Conservation (phyloP, 306 rosid species). For the Lathyrus sativus region DNA sequence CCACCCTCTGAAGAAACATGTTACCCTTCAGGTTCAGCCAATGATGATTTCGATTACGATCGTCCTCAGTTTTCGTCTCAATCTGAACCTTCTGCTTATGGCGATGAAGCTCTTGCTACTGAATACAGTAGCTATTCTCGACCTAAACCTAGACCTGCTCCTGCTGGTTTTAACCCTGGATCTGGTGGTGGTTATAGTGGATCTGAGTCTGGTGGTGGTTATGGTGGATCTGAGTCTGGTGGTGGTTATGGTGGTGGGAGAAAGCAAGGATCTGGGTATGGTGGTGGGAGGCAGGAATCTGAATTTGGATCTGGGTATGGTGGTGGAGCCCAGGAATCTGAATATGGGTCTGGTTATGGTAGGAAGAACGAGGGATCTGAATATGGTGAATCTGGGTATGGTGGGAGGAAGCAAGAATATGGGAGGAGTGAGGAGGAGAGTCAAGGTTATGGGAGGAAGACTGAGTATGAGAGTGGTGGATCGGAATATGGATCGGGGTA, state of each 20-base stretch:
- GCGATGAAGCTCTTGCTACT: slow-evolving; percentile 57
- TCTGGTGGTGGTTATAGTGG: slow-evolving; percentile 33
- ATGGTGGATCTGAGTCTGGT: slow-evolving; percentile 27
- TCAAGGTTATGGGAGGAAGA: slow-evolving; percentile 30
- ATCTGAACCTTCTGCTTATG: slow-evolving; percentile 73
- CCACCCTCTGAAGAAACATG: slow-evolving; percentile 68
- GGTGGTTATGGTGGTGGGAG: slow-evolving; percentile 7
- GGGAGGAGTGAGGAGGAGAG: slow-evolving; percentile 34
- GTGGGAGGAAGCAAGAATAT: slow-evolving; percentile 23
- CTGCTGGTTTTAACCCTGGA: slow-evolving; percentile 27
- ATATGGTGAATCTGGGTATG: slow-evolving; percentile 33
- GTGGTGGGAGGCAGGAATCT: slow-evolving; percentile 6
- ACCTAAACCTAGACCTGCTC: slow-evolving; percentile 58
- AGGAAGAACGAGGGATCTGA: slow-evolving; percentile 21
- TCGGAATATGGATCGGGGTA: slow-evolving; percentile 20
- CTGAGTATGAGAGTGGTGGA: slow-evolving; percentile 25
- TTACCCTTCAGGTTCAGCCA: slow-evolving; percentile 46
- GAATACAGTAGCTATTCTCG: slow-evolving; percentile 77
- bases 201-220: neutral
- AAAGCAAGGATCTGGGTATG: slow-evolving; percentile 35
- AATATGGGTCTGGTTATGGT: slow-evolving; percentile 27
- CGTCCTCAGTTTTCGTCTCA: slow-evolving; percentile 65
- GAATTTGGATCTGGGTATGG: slow-evolving; percentile 6
- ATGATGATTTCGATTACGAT: slow-evolving; percentile 60
- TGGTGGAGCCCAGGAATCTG: neutral